Evolutionary conservation across 306 rosid species (phyloP).

Genomic region (Lablab purpureus): DNA sequence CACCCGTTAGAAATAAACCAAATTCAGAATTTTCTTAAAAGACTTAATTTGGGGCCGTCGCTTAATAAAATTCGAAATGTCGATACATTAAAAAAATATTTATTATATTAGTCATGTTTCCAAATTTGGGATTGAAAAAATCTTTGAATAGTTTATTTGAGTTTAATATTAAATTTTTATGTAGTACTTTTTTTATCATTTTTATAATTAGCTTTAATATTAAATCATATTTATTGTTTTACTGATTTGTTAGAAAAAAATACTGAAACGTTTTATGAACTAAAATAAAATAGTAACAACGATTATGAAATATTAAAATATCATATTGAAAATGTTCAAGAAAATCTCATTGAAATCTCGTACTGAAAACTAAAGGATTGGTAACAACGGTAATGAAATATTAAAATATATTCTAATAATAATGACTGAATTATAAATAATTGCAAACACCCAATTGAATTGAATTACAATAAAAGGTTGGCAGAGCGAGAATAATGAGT

Average conservation of each 20-base stretch:
- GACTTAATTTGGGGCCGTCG: background rate
- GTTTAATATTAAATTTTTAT: background rate
- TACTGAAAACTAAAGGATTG: background rate
- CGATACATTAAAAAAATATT: background rate
- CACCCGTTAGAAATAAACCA: background rate
- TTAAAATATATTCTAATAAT: background rate
- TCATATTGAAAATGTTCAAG: no score
- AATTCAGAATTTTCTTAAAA: background rate
- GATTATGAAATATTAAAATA: no score
- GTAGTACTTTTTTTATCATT: background rate
- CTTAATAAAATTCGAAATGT: background rate
- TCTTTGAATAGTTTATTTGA: background rate
- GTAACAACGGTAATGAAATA: no score
- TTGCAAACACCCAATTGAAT: constrained; percentile 32
- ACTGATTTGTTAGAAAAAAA: background rate
- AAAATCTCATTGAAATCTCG: no score
- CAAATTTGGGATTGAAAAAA: background rate
- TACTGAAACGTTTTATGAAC: background rate
- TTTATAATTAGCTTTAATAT: background rate
- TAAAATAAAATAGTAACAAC: background rate
- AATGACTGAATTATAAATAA: background rate
- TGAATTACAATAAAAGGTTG: constrained; percentile 24
- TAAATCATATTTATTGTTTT: background rate
- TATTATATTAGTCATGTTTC: background rate
- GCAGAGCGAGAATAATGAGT: constrained; percentile 26